A percentile compares a stretch with the other conserved stretches of the same genome.
Conservation (phyloP, 371 early-diverging fungal genomes). For the Mucor circinelloides region DNA sequence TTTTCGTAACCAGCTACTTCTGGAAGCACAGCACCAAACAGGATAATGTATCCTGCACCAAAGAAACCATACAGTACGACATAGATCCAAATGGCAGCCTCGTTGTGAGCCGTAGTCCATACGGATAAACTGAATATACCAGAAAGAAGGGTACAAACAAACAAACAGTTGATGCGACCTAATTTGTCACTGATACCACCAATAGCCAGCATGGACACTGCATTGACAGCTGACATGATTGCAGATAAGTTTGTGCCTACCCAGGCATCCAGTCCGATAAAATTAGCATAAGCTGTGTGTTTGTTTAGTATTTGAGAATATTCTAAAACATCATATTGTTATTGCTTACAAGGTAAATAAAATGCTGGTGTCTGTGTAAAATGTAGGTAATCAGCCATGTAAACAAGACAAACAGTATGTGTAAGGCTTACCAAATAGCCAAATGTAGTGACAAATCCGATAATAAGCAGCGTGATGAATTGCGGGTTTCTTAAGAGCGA, state of each 20-base stretch:
- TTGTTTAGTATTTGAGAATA: conserved; percentile 14
- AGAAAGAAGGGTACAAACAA: conserved; percentile 46
- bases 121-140: conserved; percentile 39
- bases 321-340: conserved; percentile 19
- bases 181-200: conserved; percentile 55
- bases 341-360: conserved; percentile 7
- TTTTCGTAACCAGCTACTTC: conserved; percentile 49
- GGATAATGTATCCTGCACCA: conserved; percentile 57
- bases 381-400: background rate
- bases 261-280: conserved; percentile 31
- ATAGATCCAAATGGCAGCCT: conserved; percentile 40
- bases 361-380: background rate
- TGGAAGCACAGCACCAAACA: conserved; percentile 50
- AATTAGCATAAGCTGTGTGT: conserved; percentile 31
- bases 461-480: conserved; percentile 27
- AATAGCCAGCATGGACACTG: conserved; percentile 40
- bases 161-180: conserved; percentile 60
- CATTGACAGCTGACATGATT: conserved; percentile 53
- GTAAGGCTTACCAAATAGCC: conserved; percentile 13
- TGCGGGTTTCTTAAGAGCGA: conserved; percentile 2
- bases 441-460: conserved; percentile 26
- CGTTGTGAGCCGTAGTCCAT: conserved; percentile 43
- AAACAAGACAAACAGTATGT: background rate
- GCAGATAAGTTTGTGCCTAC: conserved; percentile 44
- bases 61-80: conserved; percentile 51